These are phyloP conservation scores for Termitomyces sp. DNA, from an alignment of 768 basidiomycete genomes.

Conservation along the genomic window DNA sequence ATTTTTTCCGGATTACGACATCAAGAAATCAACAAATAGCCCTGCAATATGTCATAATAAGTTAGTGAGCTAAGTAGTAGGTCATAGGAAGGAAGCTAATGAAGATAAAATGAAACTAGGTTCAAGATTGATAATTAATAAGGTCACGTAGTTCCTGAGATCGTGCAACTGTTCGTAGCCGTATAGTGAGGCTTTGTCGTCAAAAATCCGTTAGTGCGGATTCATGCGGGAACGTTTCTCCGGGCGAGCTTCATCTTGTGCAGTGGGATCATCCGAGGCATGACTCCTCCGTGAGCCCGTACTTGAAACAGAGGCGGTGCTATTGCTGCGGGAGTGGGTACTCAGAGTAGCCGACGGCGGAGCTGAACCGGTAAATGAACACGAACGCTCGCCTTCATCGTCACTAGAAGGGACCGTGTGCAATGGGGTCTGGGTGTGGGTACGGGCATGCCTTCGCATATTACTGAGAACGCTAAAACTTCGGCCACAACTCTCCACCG, in stretches of 20 bases:
- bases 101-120: slow-evolving; percentile 4
- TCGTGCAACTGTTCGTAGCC: background rate
- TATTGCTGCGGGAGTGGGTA: slow-evolving; percentile 18
- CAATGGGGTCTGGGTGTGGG: slow-evolving; percentile 37
- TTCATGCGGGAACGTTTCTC: slow-evolving; percentile 28
- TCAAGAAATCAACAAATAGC: background rate
- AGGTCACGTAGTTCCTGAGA: background rate
- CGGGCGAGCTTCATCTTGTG: slow-evolving; percentile 19
- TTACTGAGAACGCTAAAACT: slow-evolving; percentile 85
- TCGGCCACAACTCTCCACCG: slow-evolving; percentile 69
- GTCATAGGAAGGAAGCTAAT: background rate
- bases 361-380: slow-evolving; percentile 18
- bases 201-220: slow-evolving; percentile 2
- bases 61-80: background rate
- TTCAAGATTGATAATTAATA: background rate
- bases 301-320: slow-evolving; percentile 35
- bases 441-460: slow-evolving; percentile 81
- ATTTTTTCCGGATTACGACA: no score
- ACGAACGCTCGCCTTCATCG: slow-evolving; percentile 33
- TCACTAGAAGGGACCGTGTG: slow-evolving; percentile 37
- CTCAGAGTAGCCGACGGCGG: background rate
- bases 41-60: background rate
- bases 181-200: background rate
- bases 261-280: slow-evolving; percentile 28
- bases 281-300: slow-evolving; percentile 32